phyloP scores from a whole-genome alignment of 2,329 filamentous ascomycete genomes.

The Penicillium sp. region DNA sequence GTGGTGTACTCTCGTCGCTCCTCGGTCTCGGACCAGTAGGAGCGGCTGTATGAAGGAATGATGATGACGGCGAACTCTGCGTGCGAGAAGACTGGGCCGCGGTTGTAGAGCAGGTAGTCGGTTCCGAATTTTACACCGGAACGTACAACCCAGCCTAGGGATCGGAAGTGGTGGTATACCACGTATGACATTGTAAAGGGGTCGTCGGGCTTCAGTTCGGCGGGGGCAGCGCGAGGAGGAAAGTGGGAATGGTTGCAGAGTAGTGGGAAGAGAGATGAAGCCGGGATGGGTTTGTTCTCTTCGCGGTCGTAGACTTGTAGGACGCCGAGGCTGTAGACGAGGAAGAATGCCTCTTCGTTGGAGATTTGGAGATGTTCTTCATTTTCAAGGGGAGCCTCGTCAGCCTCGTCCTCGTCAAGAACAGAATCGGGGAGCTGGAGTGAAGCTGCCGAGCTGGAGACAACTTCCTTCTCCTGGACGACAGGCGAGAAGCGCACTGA shows the following conservation, averaged over 20 bases:
- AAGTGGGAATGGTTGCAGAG: conserved; percentile 71
- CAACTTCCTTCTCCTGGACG: conserved; percentile 64
- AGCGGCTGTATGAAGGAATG: conserved; percentile 74
- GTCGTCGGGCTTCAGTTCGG: conserved; percentile 67
- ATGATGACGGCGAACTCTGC: conserved; percentile 89
- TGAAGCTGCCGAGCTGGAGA: conserved; percentile 22
- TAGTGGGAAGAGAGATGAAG: conserved; percentile 60
- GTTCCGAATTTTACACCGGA: conserved; percentile 92
- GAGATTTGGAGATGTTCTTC: conserved; percentile 90
- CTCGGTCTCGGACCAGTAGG: conserved; percentile 62
- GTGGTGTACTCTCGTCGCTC: conserved; percentile 53
- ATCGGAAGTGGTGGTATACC: conserved; percentile 94
- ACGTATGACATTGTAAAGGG: conserved; percentile 82
- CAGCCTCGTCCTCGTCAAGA: conserved; percentile 18
- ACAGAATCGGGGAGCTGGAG: conserved; percentile 4
- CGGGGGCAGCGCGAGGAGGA: conserved; percentile 51
- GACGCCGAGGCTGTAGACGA: conserved; percentile 75
- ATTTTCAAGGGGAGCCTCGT: conserved; percentile 42
- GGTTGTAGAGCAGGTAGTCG: conserved; percentile 91
- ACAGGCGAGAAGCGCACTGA: conserved; percentile 69
- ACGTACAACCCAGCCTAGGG: conserved; percentile 89
- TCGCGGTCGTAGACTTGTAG: conserved; percentile 57
- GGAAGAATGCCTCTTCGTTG: conserved; percentile 87
- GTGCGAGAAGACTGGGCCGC: conserved; percentile 90
- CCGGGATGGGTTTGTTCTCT: conserved; percentile 46